Percentiles rank a stretch among this genome's conserved stretches.
Evolutionary conservation across 2,329 filamentous ascomycete species (phyloP).

Genomic region (Scedosporium minutisporum): DNA sequence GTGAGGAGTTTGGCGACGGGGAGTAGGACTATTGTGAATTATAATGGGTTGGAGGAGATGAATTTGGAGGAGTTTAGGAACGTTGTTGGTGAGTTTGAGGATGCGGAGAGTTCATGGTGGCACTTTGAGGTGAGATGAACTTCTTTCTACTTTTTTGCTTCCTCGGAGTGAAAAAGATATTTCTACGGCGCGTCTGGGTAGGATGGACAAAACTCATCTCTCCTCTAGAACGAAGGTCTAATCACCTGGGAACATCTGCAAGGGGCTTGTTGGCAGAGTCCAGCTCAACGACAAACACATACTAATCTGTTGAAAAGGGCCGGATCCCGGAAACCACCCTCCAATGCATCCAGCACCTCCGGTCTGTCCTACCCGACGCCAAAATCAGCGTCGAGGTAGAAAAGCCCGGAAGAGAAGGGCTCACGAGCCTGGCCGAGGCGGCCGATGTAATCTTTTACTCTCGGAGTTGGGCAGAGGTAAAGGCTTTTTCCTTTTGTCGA

Average conservation of each 20-base stretch:
- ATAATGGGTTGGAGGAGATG: constrained; percentile 61
- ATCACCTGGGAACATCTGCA: background rate
- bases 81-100: constrained; percentile 28
- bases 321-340: constrained; percentile 53
- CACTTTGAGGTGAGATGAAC: constrained; percentile 55
- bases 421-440: constrained; percentile 47
- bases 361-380: constrained; percentile 29
- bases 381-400: constrained; percentile 63
- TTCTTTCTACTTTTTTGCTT: background rate
- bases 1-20: constrained; percentile 49
- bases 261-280: too few relatives aligned
- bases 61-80: constrained; percentile 47
- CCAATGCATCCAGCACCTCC: constrained; percentile 48
- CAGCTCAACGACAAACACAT: background rate
- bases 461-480: constrained; percentile 58
- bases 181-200: background rate
- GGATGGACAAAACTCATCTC: background rate
- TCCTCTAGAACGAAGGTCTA: background rate
- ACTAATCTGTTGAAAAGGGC: constrained; percentile 32
- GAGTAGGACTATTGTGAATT: constrained; percentile 61
- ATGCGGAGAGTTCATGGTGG: constrained; percentile 44
- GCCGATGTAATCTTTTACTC: constrained; percentile 70
- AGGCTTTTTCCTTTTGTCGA: background rate
- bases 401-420: constrained; percentile 53
- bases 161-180: background rate